These are phyloP conservation scores for Tetrapyrgos nigripes DNA, from an alignment of 1,284 basidiomycete species.

Conservation along the genomic window DNA sequence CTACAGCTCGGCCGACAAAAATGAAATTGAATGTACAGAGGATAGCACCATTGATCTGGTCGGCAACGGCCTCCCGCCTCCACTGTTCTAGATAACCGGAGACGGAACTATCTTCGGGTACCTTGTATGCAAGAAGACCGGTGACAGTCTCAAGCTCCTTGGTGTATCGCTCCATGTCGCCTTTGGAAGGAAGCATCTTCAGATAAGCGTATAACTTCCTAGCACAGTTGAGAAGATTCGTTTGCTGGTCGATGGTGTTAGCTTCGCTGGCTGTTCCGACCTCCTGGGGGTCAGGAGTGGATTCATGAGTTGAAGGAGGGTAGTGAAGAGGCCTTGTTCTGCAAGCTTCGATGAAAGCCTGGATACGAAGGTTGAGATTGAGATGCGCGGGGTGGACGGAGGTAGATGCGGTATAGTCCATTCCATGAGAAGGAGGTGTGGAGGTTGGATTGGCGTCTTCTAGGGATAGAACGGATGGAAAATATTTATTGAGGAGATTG, in stretches of 20 bases:
- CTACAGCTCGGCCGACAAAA: constrained; percentile 7
- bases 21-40: constrained; percentile 58
- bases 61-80: constrained; percentile 79
- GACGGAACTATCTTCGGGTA: constrained; percentile 74
- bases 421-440: constrained; percentile 20
- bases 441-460: constrained; percentile 15
- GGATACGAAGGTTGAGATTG: constrained; percentile 82
- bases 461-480: constrained; percentile 68
- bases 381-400: constrained; percentile 77
- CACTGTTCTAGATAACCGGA: constrained; percentile 74
- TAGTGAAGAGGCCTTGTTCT: constrained; percentile 71
- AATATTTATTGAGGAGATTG: constrained; percentile 67
- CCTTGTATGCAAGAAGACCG: constrained; percentile 77
- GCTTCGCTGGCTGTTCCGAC: constrained; percentile 27
- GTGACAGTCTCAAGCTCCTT: constrained; percentile 77
- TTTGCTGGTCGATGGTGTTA: constrained; percentile 40
- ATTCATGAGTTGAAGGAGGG: constrained; percentile 27
- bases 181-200: constrained; percentile 53
- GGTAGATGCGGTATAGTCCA: constrained; percentile 60
- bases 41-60: constrained; percentile 88
- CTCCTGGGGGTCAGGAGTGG: background rate
- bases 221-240: constrained; percentile 58
- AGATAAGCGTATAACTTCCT: constrained; percentile 67
- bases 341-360: constrained; percentile 83
- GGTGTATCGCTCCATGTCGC: constrained; percentile 64